These are phyloP conservation scores for Malus hybrid DNA, from an alignment of 331 rosid genomes.

Conservation along the genomic window DNA sequence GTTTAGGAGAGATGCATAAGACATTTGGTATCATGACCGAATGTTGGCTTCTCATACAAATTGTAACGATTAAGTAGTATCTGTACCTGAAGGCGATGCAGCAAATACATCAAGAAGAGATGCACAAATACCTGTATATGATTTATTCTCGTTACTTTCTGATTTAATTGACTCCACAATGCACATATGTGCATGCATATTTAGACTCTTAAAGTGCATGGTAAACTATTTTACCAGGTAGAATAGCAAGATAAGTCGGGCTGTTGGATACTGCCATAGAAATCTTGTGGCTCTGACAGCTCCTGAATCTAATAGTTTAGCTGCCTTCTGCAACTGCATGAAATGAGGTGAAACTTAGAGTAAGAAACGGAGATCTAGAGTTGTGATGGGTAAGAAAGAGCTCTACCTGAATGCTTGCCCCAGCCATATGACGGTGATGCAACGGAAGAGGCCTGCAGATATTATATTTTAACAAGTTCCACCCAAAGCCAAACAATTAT, in stretches of 20 bases:
- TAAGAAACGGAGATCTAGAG: neutral
- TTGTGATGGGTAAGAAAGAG: neutral
- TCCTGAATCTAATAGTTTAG: constrained; percentile 82
- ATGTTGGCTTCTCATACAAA: neutral
- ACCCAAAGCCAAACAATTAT: neutral
- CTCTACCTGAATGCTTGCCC: constrained; percentile 77
- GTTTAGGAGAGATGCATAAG: neutral
- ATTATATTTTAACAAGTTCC: constrained; percentile 10
- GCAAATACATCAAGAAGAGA: constrained; percentile 90
- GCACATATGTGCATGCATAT: neutral
- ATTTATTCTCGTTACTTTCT: constrained; percentile 28
- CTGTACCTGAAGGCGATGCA: constrained; percentile 93
- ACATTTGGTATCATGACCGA: neutral
- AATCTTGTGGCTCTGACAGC: constrained; percentile 97
- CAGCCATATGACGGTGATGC: constrained; percentile 88
- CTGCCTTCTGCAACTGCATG: constrained; percentile 83
- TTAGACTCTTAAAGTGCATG: neutral
- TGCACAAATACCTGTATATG: constrained; percentile 84
- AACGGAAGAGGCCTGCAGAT: constrained; percentile 77
- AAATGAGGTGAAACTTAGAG: constrained; percentile 16
- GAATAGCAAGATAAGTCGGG: constrained; percentile 68
- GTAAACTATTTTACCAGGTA: constrained; percentile 60
- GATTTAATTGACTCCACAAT: constrained; percentile 4
- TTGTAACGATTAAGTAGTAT: neutral
- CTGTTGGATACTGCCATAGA: constrained; percentile 94